A percentile compares a stretch with the other conserved stretches of the same genome.
Evolutionary conservation across 768 basidiomycete genomes (phyloP).

Genomic region (Tubosaeta brunneosetosa): DNA sequence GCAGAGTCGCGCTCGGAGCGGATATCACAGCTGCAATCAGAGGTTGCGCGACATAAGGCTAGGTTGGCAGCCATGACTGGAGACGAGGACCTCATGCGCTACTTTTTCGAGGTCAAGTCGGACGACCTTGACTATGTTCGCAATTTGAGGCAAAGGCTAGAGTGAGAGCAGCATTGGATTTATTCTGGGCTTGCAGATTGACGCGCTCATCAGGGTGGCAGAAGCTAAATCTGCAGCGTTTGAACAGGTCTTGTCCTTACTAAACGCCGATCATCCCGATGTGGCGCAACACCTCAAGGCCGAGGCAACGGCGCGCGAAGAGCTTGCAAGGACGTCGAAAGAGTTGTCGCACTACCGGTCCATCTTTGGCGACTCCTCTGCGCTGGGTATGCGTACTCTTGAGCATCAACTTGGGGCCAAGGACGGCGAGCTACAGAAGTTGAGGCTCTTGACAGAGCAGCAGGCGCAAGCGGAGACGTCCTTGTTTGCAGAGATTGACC

Average conservation of each 20-base stretch:
- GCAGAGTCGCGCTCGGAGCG: conserved; percentile 70
- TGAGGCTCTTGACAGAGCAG: conserved; percentile 62
- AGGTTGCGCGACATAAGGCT: conserved; percentile 58
- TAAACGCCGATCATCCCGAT: conserved; percentile 49
- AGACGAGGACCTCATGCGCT: conserved; percentile 66
- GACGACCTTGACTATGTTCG: conserved; percentile 52
- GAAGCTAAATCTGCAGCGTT: conserved; percentile 48
- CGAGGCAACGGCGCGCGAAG: conserved; percentile 48
- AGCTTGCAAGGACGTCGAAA: conserved; percentile 40
- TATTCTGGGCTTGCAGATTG: conserved; percentile 3
- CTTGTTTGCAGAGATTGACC: conserved; percentile 80
- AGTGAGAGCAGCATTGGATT: conserved; percentile 38
- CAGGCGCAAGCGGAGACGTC: conserved; percentile 65
- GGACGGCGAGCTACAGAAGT: conserved; percentile 59
- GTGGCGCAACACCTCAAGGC: conserved; percentile 43
- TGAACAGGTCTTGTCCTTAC: conserved; percentile 43
- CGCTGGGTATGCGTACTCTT: conserved; percentile 49
- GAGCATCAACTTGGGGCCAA: conserved; percentile 54
- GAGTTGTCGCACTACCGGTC: conserved; percentile 50
- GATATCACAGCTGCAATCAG: conserved; percentile 63
- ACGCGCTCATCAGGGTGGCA: conserved; percentile 40
- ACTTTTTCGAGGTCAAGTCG: conserved; percentile 56
- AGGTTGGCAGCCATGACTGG: conserved; percentile 71
- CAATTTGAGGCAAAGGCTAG: conserved; percentile 48
- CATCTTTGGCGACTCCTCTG: not conserved